phyloP scores from a whole-genome alignment of 202 grass and related monocot species.

The Sporobolus alterniflorus region DNA sequence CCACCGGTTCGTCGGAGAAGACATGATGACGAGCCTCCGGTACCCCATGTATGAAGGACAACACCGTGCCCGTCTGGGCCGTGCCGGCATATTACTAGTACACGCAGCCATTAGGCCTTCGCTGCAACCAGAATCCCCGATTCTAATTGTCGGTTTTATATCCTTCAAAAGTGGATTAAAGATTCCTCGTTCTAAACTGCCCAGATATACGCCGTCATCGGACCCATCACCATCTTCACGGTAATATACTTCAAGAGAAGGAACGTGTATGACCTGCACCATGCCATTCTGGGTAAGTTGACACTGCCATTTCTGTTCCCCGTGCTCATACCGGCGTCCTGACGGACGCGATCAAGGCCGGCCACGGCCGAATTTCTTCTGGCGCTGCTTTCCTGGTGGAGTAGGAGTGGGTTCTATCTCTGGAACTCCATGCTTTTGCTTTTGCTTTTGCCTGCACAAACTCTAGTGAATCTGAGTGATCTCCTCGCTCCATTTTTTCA shows the following conservation, averaged over 20 bases:
- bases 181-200: neutral
- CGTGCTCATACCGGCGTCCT: too few relatives aligned
- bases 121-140: neutral
- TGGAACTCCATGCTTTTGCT: neutral
- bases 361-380: conserved; percentile 90
- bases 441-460: too few relatives aligned
- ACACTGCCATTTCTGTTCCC: neutral
- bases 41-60: conserved; percentile 78
- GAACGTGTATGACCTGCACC: conserved; percentile 87
- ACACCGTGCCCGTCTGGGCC: conserved; percentile 93
- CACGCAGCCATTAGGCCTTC: neutral
- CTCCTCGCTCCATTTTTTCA: conserved; percentile 19
- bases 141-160: neutral
- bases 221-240: conserved; percentile 59
- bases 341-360: conserved; percentile 94
- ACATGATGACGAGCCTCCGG: conserved; percentile 69
- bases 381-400: conserved; percentile 91
- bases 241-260: conserved; percentile 70
- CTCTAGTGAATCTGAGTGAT: neutral
- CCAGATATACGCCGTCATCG: conserved; percentile 60
- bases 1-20: conserved; percentile 83
- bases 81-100: conserved; percentile 54
- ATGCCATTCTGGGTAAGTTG: conserved; percentile 76
- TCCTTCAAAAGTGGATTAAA: neutral
- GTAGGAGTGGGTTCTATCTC: conserved; percentile 30